Conservation (phyloP, 108 stramenopile genomes). For the Ochromonas danica region DNA sequence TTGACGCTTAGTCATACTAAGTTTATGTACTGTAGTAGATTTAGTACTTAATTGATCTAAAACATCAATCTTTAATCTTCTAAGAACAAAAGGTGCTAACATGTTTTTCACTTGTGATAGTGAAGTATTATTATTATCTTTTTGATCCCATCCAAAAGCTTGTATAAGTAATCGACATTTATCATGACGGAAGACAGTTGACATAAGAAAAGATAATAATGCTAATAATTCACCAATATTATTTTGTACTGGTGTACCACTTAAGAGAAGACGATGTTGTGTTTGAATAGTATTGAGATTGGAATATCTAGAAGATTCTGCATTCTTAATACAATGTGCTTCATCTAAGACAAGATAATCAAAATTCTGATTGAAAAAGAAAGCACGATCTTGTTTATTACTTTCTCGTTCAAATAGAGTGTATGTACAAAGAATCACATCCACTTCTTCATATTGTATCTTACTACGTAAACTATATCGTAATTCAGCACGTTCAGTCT, state of each 20-base stretch:
- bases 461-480: neutral
- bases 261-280: slow-evolving; percentile 50
- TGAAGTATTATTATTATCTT: neutral
- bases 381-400: slow-evolving; percentile 38
- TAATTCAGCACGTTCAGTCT: slow-evolving; percentile 24
- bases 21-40: slow-evolving; percentile 15
- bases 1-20: slow-evolving; percentile 25
- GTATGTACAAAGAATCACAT: slow-evolving; percentile 54
- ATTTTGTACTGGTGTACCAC: slow-evolving; percentile 59
- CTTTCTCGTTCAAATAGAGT: slow-evolving; percentile 51
- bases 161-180: neutral
- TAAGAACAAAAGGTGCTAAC: slow-evolving; percentile 54
- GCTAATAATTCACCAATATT: slow-evolving; percentile 53
- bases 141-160: neutral
- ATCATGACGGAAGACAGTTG: slow-evolving; percentile 28
- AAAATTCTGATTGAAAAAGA: slow-evolving; percentile 38
- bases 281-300: slow-evolving; percentile 43
- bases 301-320: slow-evolving; percentile 35
- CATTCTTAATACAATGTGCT: slow-evolving; percentile 59
- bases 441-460: slow-evolving; percentile 29
- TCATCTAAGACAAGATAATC: slow-evolving; percentile 58
- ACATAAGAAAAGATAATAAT: slow-evolving; percentile 53
- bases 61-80: slow-evolving; percentile 57
- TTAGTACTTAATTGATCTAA: slow-evolving; percentile 53
- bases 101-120: slow-evolving; percentile 39